phyloP scores from a whole-genome alignment of 1,284 basidiomycete genomes.

The Malassezia slooffiae region DNA sequence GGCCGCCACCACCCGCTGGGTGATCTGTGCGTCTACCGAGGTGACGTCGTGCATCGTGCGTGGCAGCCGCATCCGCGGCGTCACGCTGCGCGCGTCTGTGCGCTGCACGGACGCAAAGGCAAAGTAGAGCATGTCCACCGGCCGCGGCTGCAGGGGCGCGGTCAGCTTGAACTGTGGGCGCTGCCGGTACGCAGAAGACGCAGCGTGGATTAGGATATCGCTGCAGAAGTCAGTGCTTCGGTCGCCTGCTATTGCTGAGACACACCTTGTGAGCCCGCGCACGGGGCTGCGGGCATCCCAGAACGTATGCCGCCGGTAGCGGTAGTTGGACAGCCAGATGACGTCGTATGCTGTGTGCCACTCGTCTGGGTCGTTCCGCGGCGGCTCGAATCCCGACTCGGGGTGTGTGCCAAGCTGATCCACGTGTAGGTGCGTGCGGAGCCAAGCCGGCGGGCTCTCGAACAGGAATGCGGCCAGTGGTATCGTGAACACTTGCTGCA shows the following conservation, averaged over 20 bases:
- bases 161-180: conserved; percentile 17
- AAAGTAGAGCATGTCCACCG: conserved; percentile 25
- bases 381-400: conserved; percentile 11
- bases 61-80: not conserved
- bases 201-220: conserved; percentile 38
- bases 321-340: conserved; percentile 26
- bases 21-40: too few relatives aligned
- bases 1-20: too few relatives aligned
- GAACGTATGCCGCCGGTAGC: conserved; percentile 33
- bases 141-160: conserved; percentile 18
- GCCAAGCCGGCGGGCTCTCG: conserved; percentile 19
- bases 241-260: not conserved
- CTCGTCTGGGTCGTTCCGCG: conserved; percentile 28
- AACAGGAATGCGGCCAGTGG: conserved; percentile 35
- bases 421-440: conserved; percentile 19
- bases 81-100: not conserved
- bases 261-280: conserved; percentile 28
- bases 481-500: conserved; percentile 28
- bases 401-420: conserved; percentile 16
- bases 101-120: conserved; percentile 18
- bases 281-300: conserved; percentile 40
- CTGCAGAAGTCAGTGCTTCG: conserved; percentile 4
- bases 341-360: conserved; percentile 42
- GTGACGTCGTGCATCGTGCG: too few relatives aligned
- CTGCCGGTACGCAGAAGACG: conserved; percentile 24